Percentiles rank a stretch among this genome's conserved stretches.
These are phyloP conservation scores for Cystofilobasidium macerans DNA, from an alignment of 768 basidiomycete species.

Conservation along the genomic window DNA sequence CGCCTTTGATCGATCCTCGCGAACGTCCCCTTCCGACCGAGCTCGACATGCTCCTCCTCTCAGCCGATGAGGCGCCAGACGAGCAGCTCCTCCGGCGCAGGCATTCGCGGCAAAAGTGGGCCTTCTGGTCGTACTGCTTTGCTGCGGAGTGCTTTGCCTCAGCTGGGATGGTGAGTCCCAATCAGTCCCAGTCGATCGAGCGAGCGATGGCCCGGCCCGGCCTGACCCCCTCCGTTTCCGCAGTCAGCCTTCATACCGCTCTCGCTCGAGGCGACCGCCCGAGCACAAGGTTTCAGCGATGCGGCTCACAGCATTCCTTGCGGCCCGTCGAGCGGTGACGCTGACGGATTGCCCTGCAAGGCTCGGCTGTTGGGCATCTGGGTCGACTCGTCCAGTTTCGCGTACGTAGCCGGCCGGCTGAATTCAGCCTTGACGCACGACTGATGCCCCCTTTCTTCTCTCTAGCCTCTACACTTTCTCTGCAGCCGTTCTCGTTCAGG, in stretches of 20 bases:
- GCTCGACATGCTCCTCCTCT: slow-evolving; percentile 33
- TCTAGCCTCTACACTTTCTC: slow-evolving; percentile 77
- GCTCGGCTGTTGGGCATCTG: slow-evolving; percentile 70
- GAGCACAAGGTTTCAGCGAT: slow-evolving; percentile 40
- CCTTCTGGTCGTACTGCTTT: slow-evolving; percentile 13
- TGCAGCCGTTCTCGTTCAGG: slow-evolving; percentile 75
- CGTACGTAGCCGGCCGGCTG: slow-evolving; percentile 44
- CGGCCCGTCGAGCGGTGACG: slow-evolving; percentile 24
- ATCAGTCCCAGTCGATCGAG: neutral
- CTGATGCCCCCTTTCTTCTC: neutral
- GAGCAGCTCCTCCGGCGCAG: slow-evolving; percentile 28
- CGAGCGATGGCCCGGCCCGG: neutral
- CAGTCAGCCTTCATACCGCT: slow-evolving; percentile 64
- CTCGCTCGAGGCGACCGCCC: slow-evolving; percentile 10
- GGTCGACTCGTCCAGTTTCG: slow-evolving; percentile 51
- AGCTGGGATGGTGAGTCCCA: slow-evolving; percentile 7
- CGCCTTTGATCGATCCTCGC: no score
- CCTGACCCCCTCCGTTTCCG: slow-evolving; percentile 68
- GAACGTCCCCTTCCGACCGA: slow-evolving; percentile 30
- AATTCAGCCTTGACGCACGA: neutral
- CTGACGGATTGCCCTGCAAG: slow-evolving; percentile 52
- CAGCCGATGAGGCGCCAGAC: slow-evolving; percentile 28
- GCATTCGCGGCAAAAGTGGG: slow-evolving; percentile 38
- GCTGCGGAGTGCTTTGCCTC: slow-evolving; percentile 21
- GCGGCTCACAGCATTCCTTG: slow-evolving; percentile 62